A percentile compares a stretch with the other conserved stretches of the same genome.
Conservation (phyloP, 371 early-diverging fungal species). For the Mucor racemosus region DNA sequence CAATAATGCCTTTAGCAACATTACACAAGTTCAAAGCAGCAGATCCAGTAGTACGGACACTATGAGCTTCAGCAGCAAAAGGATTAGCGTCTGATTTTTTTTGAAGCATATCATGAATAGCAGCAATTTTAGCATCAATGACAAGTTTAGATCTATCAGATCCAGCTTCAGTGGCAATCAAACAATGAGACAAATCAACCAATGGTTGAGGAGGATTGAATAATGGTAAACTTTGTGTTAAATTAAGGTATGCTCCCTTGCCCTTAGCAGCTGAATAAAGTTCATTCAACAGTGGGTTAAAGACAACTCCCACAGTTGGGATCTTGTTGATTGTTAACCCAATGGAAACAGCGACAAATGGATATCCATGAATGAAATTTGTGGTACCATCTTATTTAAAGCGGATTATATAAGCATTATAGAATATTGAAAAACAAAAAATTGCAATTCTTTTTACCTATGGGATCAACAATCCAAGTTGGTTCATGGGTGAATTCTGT, state of each 20-base stretch:
- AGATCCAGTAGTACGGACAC: conserved; percentile 81
- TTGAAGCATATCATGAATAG: conserved; percentile 59
- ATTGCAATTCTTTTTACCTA: conserved; percentile 52
- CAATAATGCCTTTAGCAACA: conserved; percentile 83
- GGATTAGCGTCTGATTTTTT: conserved; percentile 41
- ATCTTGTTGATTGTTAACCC: conserved; percentile 75
- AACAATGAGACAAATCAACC: conserved; percentile 65
- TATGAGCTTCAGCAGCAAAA: conserved; percentile 57
- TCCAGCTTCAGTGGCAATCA: conserved; percentile 87
- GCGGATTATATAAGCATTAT: conserved; percentile 3
- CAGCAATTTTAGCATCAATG: conserved; percentile 69
- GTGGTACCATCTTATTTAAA: conserved; percentile 76
- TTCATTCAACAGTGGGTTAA: conserved; percentile 88
- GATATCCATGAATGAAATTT: conserved; percentile 92
- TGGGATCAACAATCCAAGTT: conserved; percentile 94
- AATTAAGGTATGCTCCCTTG: conserved; percentile 71
- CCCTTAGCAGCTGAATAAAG: conserved; percentile 70
- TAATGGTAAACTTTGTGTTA: conserved; percentile 62
- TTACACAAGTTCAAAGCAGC: conserved; percentile 82
- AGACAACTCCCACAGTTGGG: conserved; percentile 90
- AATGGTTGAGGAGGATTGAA: conserved; percentile 63
- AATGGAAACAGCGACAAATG: conserved; percentile 86
- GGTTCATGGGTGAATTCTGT: conserved; percentile 72
- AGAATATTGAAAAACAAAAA: not conserved
- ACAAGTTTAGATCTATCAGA: conserved; percentile 64